Conservation (phyloP, 2,329 filamentous ascomycete genomes). For the Epichloe elymi region DNA sequence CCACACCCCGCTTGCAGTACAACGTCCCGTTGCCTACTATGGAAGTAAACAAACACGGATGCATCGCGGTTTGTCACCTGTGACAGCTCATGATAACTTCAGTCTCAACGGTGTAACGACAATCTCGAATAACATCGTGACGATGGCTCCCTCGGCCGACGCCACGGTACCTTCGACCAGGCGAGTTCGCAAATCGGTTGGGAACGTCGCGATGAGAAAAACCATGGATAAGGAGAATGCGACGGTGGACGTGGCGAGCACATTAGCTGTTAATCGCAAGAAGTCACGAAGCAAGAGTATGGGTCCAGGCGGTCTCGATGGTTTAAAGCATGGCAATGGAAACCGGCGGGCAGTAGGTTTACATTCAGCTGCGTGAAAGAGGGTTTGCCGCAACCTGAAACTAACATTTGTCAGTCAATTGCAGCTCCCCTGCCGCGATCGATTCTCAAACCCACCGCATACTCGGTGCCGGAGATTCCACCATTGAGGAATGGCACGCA, state of each 20-base stretch:
- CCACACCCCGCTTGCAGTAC: conserved; percentile 4
- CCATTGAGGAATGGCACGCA: conserved; percentile 35
- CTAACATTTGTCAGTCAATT: conserved; percentile 32
- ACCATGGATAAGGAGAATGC: conserved; percentile 65
- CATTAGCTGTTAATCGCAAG: conserved; percentile 38
- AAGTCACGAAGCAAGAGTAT: conserved; percentile 92
- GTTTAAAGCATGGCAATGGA: conserved; percentile 59
- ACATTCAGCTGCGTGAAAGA: background rate
- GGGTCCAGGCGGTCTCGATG: conserved; percentile 79
- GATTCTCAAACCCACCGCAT: conserved; percentile 70
- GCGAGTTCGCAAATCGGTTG: conserved; percentile 59
- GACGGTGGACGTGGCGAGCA: conserved; percentile 49
- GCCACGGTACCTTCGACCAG: conserved; percentile 42
- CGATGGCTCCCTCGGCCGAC: conserved; percentile 22
- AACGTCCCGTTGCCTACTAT: conserved; percentile 6
- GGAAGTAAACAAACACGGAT: conserved; percentile 27
- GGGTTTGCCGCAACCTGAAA: too few species aligned
- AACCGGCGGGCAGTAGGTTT: conserved; percentile 64
- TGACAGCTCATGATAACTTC: conserved; percentile 2
- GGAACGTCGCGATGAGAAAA: conserved; percentile 37
- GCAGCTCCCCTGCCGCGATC: conserved; percentile 46
- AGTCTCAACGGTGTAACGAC: conserved; percentile 8
- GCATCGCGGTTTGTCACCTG: conserved; percentile 13
- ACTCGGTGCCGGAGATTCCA: conserved; percentile 52
- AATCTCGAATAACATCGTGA: conserved; percentile 9